These are phyloP conservation scores for Aspergillus unguis DNA, from an alignment of 2,329 filamentous ascomycete species.

Conservation along the genomic window DNA sequence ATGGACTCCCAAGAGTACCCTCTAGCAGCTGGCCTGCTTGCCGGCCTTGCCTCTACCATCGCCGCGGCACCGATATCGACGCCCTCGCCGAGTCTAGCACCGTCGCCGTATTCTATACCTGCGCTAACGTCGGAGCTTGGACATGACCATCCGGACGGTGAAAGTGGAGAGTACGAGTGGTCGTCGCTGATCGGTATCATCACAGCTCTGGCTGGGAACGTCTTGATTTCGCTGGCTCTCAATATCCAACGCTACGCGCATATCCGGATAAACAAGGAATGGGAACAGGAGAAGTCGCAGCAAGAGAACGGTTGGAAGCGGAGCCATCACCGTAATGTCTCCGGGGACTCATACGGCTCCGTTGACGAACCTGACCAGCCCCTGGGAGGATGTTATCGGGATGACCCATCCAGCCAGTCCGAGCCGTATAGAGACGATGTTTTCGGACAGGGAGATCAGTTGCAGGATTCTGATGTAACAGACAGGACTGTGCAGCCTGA, in stretches of 20 bases:
- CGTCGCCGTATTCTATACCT: constrained; percentile 16
- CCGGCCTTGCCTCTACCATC: constrained; percentile 24
- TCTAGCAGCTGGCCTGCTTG: constrained; percentile 28
- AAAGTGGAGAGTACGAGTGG: constrained; percentile 53
- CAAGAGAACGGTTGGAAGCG: constrained; percentile 55
- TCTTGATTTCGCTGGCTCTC: constrained; percentile 90
- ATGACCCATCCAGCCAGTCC: constrained; percentile 20
- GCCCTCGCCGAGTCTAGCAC: constrained; percentile 15
- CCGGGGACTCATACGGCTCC: constrained; percentile 44
- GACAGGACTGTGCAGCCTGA: constrained; percentile 39
- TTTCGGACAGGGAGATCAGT: constrained; percentile 40
- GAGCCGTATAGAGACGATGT: constrained; percentile 24
- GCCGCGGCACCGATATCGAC: constrained; percentile 24
- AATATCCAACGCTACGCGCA: constrained; percentile 97
- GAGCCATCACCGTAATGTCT: constrained; percentile 20
- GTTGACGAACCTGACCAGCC: constrained; percentile 22
- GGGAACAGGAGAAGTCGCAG: constrained; percentile 55
- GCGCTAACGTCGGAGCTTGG: constrained; percentile 17
- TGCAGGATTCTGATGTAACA: constrained; percentile 36
- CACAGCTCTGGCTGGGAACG: constrained; percentile 86
- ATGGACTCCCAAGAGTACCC: constrained; percentile 30
- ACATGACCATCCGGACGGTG: constrained; percentile 19
- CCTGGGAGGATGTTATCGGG: constrained; percentile 16
- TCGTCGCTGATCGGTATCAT: constrained; percentile 92
- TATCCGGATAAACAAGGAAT: constrained; percentile 73